These are phyloP conservation scores for Malassezia arunalokei DNA, from an alignment of 1,284 basidiomycete species.

Conservation along the genomic window DNA sequence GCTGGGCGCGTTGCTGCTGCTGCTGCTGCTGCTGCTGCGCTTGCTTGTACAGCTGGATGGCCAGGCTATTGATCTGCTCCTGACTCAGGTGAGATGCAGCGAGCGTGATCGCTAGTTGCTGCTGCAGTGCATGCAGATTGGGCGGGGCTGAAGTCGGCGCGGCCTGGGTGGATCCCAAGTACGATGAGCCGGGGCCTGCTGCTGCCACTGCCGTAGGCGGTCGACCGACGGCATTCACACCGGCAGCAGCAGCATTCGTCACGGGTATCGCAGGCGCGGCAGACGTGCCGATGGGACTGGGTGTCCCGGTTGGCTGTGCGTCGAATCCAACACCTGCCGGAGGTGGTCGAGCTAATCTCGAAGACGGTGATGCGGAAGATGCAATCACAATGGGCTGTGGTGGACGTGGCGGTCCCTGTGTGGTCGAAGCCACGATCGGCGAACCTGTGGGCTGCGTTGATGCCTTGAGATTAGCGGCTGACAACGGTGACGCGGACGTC, in stretches of 20 bases:
- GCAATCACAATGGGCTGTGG: constrained; percentile 8
- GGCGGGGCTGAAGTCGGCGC: constrained; percentile 19
- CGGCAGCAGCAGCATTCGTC: not conserved
- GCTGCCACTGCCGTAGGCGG: not conserved
- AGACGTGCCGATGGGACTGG: not conserved
- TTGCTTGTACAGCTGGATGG: constrained; percentile 34
- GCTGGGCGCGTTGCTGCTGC: not conserved
- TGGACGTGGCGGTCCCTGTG: not conserved
- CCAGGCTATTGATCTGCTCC: constrained; percentile 35
- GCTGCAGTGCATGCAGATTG: constrained; percentile 32
- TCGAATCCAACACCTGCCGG: not conserved
- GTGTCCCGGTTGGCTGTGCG: not conserved
- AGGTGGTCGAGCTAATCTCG: not conserved
- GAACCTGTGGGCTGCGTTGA: not conserved
- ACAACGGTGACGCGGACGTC: not conserved
- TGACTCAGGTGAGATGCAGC: constrained; percentile 27
- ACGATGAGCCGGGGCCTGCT: not conserved
- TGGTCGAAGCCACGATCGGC: not conserved
- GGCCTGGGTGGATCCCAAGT: not conserved
- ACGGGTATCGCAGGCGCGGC: not conserved
- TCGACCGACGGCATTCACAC: not conserved
- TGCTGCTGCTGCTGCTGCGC: constrained; percentile 22
- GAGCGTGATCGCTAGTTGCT: constrained; percentile 30
- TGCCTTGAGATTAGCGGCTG: not conserved
- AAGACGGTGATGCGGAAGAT: not conserved